These are phyloP conservation scores for Pterocarpus santalinus DNA, from an alignment of 306 rosid genomes.

Conservation along the genomic window DNA sequence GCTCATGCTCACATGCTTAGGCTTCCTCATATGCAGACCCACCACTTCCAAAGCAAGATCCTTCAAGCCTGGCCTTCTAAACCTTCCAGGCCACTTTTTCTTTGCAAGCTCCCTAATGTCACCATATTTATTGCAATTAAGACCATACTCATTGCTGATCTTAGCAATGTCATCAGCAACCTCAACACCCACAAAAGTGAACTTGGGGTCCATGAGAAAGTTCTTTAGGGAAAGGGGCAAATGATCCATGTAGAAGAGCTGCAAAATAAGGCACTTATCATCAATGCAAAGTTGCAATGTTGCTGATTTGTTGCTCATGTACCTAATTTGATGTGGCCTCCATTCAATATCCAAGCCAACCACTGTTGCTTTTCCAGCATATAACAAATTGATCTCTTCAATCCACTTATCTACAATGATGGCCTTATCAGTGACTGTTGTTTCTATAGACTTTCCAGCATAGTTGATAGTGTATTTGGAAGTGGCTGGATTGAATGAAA, in stretches of 20 bases:
- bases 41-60: constrained; percentile 23
- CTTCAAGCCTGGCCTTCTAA: constrained; percentile 1
- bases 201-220: constrained; percentile 1
- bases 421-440: constrained; percentile 3
- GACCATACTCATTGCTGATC: neutral
- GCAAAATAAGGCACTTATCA: constrained; percentile 21
- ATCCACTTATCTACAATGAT: neutral
- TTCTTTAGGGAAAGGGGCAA: constrained; percentile 2
- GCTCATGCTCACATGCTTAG: constrained; percentile 28
- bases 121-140: neutral
- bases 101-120: constrained; percentile 35
- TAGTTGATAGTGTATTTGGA: neutral
- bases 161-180: constrained; percentile 24
- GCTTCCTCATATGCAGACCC: constrained; percentile 31
- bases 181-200: constrained; percentile 35
- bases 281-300: constrained; percentile 12
- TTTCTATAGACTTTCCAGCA: constrained; percentile 16
- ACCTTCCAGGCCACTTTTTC: neutral
- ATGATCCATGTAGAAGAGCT: neutral
- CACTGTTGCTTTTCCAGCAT: neutral
- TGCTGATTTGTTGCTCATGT: constrained; percentile 24
- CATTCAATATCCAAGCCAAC: constrained; percentile 25
- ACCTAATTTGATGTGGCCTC: neutral
- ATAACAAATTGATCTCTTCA: neutral
- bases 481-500: neutral